Evolutionary conservation across 148 eudicot species (phyloP).

Genomic region (Vaccinium macrocarpon): DNA sequence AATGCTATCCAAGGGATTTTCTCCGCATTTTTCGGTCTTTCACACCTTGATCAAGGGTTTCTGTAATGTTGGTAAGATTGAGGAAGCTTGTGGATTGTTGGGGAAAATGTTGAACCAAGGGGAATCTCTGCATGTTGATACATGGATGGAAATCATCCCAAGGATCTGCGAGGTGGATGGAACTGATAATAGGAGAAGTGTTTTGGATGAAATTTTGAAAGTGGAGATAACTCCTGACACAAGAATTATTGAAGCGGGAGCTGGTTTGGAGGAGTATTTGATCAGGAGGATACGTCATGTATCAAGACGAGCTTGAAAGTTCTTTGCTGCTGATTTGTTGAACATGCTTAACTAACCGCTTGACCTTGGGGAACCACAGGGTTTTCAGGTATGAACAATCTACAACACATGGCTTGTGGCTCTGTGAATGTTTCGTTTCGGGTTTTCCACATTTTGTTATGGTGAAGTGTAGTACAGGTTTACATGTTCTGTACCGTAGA

Average conservation of each 20-base stretch:
- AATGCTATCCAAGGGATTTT: constrained; percentile 68
- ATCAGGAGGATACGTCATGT: constrained; percentile 40
- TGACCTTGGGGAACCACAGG: neutral
- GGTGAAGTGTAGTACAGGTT: neutral
- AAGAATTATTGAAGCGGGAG: constrained; percentile 63
- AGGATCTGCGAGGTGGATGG: constrained; percentile 59
- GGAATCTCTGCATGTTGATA: constrained; percentile 50
- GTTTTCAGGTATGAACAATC: neutral
- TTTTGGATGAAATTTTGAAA: constrained; percentile 51
- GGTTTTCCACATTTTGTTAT: neutral
- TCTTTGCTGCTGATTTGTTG: constrained; percentile 11
- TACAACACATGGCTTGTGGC: neutral
- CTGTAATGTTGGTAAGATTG: constrained; percentile 66
- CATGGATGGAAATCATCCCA: constrained; percentile 67
- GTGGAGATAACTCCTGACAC: constrained; percentile 55
- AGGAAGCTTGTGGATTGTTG: constrained; percentile 66
- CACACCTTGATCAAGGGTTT: constrained; percentile 60
- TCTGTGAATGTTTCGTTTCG: neutral
- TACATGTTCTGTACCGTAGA: no score
- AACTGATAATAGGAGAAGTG: constrained; percentile 25
- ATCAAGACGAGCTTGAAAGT: constrained; percentile 28
- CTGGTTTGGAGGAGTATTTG: constrained; percentile 60
- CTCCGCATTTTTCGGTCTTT: constrained; percentile 77
- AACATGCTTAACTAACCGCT: neutral
- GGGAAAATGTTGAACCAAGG: constrained; percentile 45